Percentiles rank a stretch among this genome's conserved stretches.
phyloP scores from a whole-genome alignment of 164 flowering plant genomes.

The Nymphaea thermarum region DNA sequence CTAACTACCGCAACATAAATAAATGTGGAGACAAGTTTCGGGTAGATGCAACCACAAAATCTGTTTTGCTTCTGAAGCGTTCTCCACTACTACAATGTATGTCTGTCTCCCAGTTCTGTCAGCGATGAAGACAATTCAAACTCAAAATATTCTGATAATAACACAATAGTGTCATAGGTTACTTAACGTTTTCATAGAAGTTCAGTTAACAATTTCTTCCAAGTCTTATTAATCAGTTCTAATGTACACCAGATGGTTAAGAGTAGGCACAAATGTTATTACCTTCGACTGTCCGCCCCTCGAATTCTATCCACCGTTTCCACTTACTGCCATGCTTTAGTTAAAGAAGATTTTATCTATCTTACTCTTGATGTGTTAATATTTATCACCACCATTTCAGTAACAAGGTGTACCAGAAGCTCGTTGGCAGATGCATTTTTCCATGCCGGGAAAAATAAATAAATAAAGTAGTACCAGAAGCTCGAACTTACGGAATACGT shows the following conservation, averaged over 20 bases:
- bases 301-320: no score
- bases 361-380: no score
- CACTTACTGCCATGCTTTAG: neutral
- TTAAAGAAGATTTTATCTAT: neutral
- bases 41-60: neutral
- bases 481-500: constrained; percentile 14
- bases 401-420: neutral
- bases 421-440: neutral
- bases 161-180: no score
- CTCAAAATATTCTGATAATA: neutral
- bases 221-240: no score
- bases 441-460: neutral
- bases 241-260: no score
- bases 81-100: neutral
- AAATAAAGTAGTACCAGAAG: neutral
- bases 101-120: neutral
- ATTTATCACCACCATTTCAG: neutral
- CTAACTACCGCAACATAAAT: neutral
- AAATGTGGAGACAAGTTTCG: neutral
- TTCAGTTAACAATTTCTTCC: no score
- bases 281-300: no score
- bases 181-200: no score
- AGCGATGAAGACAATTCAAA: neutral
- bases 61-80: neutral
- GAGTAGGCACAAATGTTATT: no score